These are phyloP conservation scores for Lichenothelia convexa DNA, from an alignment of 495 filamentous ascomycete species.

Conservation along the genomic window DNA sequence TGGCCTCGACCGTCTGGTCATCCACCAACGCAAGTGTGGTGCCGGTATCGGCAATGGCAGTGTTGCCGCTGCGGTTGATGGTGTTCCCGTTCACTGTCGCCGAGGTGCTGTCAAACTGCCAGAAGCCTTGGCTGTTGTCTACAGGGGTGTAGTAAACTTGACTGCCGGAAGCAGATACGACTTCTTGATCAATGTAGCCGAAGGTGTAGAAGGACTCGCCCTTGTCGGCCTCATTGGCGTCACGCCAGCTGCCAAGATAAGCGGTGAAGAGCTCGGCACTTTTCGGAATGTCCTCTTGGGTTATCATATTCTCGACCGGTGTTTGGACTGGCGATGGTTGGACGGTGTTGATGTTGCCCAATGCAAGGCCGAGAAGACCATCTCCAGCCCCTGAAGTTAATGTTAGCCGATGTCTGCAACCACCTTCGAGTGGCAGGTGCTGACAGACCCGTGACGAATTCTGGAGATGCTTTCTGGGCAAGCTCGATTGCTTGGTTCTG, in stretches of 20 bases:
- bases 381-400: conserved; percentile 38
- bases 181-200: conserved; percentile 53
- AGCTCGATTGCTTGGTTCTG: conserved; percentile 52
- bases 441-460: too few species aligned
- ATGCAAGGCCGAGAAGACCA: conserved; percentile 59
- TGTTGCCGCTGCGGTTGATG: conserved; percentile 40
- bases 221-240: conserved; percentile 33
- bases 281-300: conserved; percentile 43
- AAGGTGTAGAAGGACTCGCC: conserved; percentile 62
- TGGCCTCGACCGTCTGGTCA: conserved; percentile 42
- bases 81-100: conserved; percentile 42
- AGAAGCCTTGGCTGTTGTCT: conserved; percentile 55
- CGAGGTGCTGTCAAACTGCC: conserved; percentile 46
- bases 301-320: conserved; percentile 61
- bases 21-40: conserved; percentile 55
- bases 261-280: conserved; percentile 37
- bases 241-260: conserved; percentile 47
- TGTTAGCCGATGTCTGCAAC: too few species aligned
- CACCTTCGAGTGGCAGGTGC: too few species aligned
- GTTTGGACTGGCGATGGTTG: conserved; percentile 42
- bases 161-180: conserved; percentile 35
- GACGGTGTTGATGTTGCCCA: conserved; percentile 51
- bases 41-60: conserved; percentile 65
- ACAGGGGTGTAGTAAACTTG: conserved; percentile 43
- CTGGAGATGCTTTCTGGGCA: conserved; percentile 41